phyloP scores from a whole-genome alignment of 768 basidiomycete species.

The Hortiboletus flavorubellus region DNA sequence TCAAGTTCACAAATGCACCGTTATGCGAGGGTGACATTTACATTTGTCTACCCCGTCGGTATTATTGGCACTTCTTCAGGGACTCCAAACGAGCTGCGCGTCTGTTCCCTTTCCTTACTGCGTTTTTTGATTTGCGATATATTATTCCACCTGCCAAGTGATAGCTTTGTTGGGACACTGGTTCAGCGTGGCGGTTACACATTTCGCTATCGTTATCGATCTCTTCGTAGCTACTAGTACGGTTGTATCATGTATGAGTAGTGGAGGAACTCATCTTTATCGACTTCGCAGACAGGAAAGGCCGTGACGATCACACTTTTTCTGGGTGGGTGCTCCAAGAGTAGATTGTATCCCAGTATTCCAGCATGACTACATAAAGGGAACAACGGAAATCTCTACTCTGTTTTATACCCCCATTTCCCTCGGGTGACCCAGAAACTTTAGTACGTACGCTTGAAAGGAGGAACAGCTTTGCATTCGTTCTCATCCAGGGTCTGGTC shows the following conservation, averaged over 20 bases:
- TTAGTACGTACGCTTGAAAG: constrained; percentile 95
- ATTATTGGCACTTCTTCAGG: not conserved
- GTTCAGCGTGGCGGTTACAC: not conserved
- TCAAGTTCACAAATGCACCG: no score
- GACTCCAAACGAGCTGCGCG: not conserved
- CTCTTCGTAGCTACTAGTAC: not conserved
- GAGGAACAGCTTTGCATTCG: constrained; percentile 96
- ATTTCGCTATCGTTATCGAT: not conserved
- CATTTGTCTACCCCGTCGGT: not conserved
- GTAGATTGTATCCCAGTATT: constrained; percentile 12
- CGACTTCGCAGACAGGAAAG: not conserved
- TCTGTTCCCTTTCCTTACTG: not conserved
- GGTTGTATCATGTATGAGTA: not conserved
- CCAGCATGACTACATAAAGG: constrained; percentile 5
- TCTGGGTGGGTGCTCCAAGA: not conserved
- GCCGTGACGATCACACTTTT: no score
- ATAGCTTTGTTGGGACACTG: not conserved
- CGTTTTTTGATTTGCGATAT: not conserved
- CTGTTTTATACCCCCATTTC: constrained; percentile 2
- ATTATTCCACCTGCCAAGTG: not conserved
- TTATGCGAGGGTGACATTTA: not conserved
- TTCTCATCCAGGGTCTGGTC: constrained; percentile 85
- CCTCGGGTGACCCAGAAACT: not conserved
- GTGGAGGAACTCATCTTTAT: not conserved
- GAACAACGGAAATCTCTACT: constrained; percentile 3